Conservation (phyloP, 345 rosid genomes). For the Chamaenerion angustifolium region DNA sequence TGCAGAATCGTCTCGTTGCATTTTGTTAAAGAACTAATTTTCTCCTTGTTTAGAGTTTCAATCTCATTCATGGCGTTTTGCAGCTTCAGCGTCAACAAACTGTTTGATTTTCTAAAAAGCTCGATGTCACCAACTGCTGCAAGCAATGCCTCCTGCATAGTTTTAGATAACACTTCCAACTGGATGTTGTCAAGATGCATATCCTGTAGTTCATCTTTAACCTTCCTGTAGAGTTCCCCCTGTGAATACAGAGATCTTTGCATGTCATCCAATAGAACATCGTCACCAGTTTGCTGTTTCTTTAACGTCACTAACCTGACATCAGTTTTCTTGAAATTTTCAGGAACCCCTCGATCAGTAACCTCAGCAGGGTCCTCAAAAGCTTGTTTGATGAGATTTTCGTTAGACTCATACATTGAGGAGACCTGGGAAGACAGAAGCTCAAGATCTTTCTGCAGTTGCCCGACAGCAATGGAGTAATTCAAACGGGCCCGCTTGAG, state of each 20-base stretch:
- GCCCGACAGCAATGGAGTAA: conserved; percentile 86
- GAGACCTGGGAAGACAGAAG: conserved; percentile 79
- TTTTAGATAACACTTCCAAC: conserved; percentile 70
- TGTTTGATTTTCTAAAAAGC: conserved; percentile 49
- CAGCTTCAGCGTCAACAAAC: conserved; percentile 46
- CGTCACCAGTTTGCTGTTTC: conserved; percentile 47
- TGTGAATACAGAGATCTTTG: conserved; percentile 69
- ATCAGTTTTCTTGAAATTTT: conserved; percentile 17
- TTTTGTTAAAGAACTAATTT: conserved; percentile 38
- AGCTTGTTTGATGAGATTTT: conserved; percentile 81
- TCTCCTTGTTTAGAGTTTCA: conserved; percentile 43
- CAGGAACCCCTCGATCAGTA: conserved; percentile 19
- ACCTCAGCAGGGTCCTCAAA: conserved; percentile 43
- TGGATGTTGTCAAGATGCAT: conserved; percentile 49
- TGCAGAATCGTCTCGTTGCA: conserved; percentile 44
- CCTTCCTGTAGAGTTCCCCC: conserved; percentile 62
- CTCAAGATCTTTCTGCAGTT: conserved; percentile 93
- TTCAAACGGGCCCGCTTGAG: conserved; percentile 92
- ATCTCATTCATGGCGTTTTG: conserved; percentile 52
- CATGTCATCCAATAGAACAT: conserved; percentile 57
- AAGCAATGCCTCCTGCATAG: conserved; percentile 47
- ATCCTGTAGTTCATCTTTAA: conserved; percentile 72
- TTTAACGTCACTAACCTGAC: conserved; percentile 19
- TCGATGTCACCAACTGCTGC: conserved; percentile 47
- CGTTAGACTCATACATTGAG: conserved; percentile 83